Percentiles rank a stretch among this genome's conserved stretches.
phyloP scores from a whole-genome alignment of 805 yeast genomes.

The Ogataea philodendri region DNA sequence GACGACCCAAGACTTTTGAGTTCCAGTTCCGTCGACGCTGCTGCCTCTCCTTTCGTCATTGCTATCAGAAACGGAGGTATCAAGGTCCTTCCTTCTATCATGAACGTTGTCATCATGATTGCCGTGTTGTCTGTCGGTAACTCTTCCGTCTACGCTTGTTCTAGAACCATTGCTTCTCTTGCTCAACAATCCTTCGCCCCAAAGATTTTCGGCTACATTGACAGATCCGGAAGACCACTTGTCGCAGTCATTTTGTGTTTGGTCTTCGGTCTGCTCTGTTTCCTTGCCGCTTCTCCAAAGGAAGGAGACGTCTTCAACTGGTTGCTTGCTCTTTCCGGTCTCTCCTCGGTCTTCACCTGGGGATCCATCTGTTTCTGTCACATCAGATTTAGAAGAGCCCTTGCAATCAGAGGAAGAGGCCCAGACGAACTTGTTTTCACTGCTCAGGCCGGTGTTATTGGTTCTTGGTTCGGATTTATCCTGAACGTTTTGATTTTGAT shows the following conservation, averaged over 20 bases:
- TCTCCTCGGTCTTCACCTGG: conserved; percentile 80
- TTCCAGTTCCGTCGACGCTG: conserved; percentile 47
- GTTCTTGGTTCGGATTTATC: conserved; percentile 60
- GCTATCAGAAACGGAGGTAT: conserved; percentile 65
- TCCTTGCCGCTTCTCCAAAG: conserved; percentile 58
- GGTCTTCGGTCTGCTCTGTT: conserved; percentile 56
- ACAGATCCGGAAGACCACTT: conserved; percentile 75
- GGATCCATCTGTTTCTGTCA: conserved; percentile 68
- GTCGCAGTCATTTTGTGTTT: conserved; percentile 59
- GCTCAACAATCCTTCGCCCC: conserved; percentile 75
- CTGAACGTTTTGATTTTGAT: conserved; percentile 60
- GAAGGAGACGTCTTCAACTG: conserved; percentile 64
- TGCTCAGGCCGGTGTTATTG: conserved; percentile 66
- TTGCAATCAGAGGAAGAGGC: conserved; percentile 64
- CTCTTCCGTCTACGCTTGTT: conserved; percentile 70
- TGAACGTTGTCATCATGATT: conserved; percentile 70
- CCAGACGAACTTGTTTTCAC: conserved; percentile 64
- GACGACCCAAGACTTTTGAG: conserved; percentile 44
- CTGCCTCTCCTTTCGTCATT: conserved; percentile 75
- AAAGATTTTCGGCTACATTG: conserved; percentile 60
- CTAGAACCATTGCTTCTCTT: conserved; percentile 65
- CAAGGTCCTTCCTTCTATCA: conserved; percentile 63
- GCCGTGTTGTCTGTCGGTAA: conserved; percentile 77
- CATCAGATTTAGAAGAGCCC: conserved; percentile 66
- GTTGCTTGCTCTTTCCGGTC: conserved; percentile 75